Evolutionary conservation across 371 early-diverging fungal genomes (phyloP), one percentile per base, ranked within the genome.

Genomic region (Saksenaea oblongispora): DNA sequence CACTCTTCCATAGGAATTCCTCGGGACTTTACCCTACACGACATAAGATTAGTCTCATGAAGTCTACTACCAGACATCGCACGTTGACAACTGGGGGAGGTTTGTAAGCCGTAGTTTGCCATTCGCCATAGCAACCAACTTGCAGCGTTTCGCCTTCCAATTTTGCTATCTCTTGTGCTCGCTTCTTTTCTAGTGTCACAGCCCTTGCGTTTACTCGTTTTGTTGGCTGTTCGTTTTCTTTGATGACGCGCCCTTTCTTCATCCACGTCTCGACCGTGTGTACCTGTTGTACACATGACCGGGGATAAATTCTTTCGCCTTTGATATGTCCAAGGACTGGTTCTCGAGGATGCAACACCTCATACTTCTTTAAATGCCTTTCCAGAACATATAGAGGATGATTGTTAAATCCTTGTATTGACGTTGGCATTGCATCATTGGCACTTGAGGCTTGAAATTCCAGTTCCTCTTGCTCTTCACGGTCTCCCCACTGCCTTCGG

Each of bases 321-420:
- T 88, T 79, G 56, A 92, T 84, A 47, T 80, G 72, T 1, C 96
- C 97, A 4, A 97, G 64, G 3, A 89, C 69, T 8, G 90, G 89
- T 5, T 75, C 69, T 2, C 64, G 69, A 24, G 92, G 93, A 67
- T 88, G 64, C 1, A 96, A 59, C 3, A 90, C 76, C 63, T 96
- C 90, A 60, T 78, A 83, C 59, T 91, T 89, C 41, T 87, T 87
- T 51, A 94, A 66, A 62, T 95, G 92, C n/a, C 94, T 82, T 62
- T 94, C 91, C 39, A 97, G 74, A 9, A 89, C 95, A 73, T 88
- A 96, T 81, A 91, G 65, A 14, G 93, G 87, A 70, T 94, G 95
- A 51, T 88, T 86, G 35, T 90, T 88, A 75, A 95, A 95, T 15
- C 84, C 93, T 1, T 79, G 78, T 5, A 94, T 73, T 5, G 86